Conservation (phyloP, 495 filamentous ascomycete species). For the Parathielavia appendiculata region DNA sequence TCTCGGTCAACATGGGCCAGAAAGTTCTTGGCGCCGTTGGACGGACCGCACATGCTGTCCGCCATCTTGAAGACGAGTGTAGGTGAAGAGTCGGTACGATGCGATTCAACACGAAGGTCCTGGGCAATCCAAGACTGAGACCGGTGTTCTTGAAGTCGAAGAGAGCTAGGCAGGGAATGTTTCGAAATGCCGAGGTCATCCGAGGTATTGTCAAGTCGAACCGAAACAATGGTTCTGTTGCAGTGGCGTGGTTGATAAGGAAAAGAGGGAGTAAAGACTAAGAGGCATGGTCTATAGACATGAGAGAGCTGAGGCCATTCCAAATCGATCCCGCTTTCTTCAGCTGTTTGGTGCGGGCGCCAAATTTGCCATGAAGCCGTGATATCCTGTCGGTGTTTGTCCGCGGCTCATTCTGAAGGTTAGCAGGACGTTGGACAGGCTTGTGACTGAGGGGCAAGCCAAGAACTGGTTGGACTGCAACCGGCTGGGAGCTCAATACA, state of each 20-base stretch:
- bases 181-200: slow-evolving; percentile 18
- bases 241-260: slow-evolving; percentile 6
- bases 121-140: neutral
- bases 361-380: slow-evolving; percentile 9
- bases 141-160: neutral
- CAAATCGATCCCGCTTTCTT: neutral
- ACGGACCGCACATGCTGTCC: slow-evolving; percentile 81
- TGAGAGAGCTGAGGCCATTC: slow-evolving; percentile 11
- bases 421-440: neutral
- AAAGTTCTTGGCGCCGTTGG: slow-evolving; percentile 80
- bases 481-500: no score
- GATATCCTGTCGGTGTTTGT: slow-evolving; percentile 9
- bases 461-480: no score
- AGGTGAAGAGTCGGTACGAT: slow-evolving; percentile 6
- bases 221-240: slow-evolving; percentile 8
- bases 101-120: neutral
- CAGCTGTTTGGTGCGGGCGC: slow-evolving; percentile 1
- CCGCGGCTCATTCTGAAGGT: neutral
- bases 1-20: slow-evolving; percentile 75
- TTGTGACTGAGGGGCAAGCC: slow-evolving; percentile 15
- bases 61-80: slow-evolving; percentile 52
- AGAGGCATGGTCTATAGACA: slow-evolving; percentile 12
- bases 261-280: neutral
- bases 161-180: neutral
- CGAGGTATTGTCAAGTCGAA: slow-evolving; percentile 8